Base-by-base conservation (phyloP, 495 filamentous ascomycete genomes). In the Penicillium canariense region DNA sequence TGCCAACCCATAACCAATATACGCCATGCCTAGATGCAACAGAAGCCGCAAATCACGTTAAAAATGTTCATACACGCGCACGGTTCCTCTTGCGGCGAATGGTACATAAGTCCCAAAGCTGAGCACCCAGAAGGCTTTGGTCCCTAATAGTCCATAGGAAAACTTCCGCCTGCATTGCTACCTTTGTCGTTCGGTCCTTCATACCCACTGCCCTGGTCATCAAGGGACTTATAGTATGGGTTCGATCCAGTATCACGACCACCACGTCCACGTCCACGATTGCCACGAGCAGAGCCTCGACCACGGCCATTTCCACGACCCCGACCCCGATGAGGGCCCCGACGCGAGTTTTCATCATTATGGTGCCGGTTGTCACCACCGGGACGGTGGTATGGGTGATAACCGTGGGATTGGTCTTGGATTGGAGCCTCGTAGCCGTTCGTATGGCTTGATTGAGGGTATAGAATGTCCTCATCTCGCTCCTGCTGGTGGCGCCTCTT, bases 321-420 rank as follows among this genome's bases (percentile, higher is more conserved):
- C 48, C 82, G 74, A 42, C 78, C 77, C 23, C 78, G 75, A 54
- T 75, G 71, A 42, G 71, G 65, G 22, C 75, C 73, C 14, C 76
- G 69, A 20, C 74, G 71, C 56, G 59, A 51, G 31, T 56, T 64
- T 34, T 75, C 69, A 36, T 72, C 66, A 36, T 59, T 55, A 18
- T 66, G 50, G 27, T 68, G 36, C 17, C 55, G 56, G 27, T 57
- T 30, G 31, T 68, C 66, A 44, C 57, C 60, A 9, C 59, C 50
- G 20, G 60, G 52, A 15, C 60, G 63, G 3, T 57, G 59, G 27
- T 67, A 50, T 7, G 62, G 54, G 23, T 65, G 61, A 20, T 60
- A 59, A 9, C 49, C 55, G 11, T 58, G 58, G 12, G 58, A 31
- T 25, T 47, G 51, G 0, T 50, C 56, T 23, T 63, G 59, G 14